These are phyloP conservation scores for Scheffersomyces illinoinensis DNA, from an alignment of 1,139 yeast species.

Conservation along the genomic window DNA sequence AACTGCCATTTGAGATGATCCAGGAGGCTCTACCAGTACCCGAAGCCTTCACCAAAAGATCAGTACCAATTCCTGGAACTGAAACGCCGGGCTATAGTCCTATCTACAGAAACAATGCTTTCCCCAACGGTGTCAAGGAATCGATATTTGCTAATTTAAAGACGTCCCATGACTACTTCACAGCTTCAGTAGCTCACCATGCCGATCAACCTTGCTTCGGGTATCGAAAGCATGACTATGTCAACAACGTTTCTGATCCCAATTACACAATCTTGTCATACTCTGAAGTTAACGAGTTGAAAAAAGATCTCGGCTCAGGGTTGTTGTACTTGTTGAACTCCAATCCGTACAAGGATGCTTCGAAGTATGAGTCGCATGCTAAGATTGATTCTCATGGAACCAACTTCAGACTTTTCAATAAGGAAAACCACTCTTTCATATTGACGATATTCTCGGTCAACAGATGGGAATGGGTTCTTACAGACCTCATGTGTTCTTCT, in stretches of 20 bases:
- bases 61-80: constrained; percentile 33
- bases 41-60: constrained; percentile 7
- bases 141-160: constrained; percentile 17
- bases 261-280: constrained; percentile 13
- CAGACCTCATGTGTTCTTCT: constrained; percentile 21
- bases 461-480: constrained; percentile 24
- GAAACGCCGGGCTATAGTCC: constrained; percentile 30
- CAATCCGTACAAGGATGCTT: constrained; percentile 18
- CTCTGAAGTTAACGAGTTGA: constrained; percentile 15
- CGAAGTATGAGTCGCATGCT: constrained; percentile 17
- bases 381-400: constrained; percentile 20
- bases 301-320: constrained; percentile 20
- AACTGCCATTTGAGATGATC: constrained; percentile 11
- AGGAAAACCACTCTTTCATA: constrained; percentile 21
- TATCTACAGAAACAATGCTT: constrained; percentile 32
- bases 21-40: constrained; percentile 27
- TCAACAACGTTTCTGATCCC: constrained; percentile 14
- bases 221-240: constrained; percentile 19
- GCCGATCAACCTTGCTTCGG: constrained; percentile 16
- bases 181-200: constrained; percentile 12
- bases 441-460: constrained; percentile 21
- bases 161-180: constrained; percentile 16
- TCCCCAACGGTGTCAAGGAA: constrained; percentile 23
- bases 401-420: constrained; percentile 12
- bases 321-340: constrained; percentile 18